phyloP scores from a whole-genome alignment of 768 basidiomycete species.

The Rhizopogon salebrosus region DNA sequence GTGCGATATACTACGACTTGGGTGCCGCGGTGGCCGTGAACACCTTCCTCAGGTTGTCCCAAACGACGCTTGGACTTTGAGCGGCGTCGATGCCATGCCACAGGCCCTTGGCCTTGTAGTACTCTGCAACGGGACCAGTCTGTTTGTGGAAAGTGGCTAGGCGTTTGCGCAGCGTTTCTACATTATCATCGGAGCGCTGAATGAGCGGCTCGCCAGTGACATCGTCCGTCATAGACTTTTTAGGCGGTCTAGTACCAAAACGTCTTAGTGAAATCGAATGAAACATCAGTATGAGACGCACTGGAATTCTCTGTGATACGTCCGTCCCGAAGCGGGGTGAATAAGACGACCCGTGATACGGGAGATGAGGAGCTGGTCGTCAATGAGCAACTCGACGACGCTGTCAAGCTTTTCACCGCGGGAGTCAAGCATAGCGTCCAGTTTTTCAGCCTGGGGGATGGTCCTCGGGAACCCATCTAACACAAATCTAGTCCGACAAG shows the following conservation, averaged over 20 bases:
- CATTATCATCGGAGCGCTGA: slow-evolving; percentile 97
- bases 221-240: slow-evolving; percentile 93
- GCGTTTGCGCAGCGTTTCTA: slow-evolving; percentile 89
- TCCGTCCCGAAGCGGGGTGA: slow-evolving; percentile 83
- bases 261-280: slow-evolving; percentile 9
- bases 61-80: slow-evolving; percentile 88
- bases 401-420: slow-evolving; percentile 87
- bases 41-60: slow-evolving; percentile 71
- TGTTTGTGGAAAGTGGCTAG: slow-evolving; percentile 86
- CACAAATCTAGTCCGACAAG: slow-evolving; percentile 65
- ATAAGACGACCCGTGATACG: slow-evolving; percentile 96
- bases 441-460: slow-evolving; percentile 92
- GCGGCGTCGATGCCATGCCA: slow-evolving; percentile 93
- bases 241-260: slow-evolving; percentile 71
- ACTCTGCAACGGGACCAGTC: slow-evolving; percentile 93
- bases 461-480: slow-evolving; percentile 99
- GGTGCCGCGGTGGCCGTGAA: slow-evolving; percentile 40
- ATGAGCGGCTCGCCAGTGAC: slow-evolving; percentile 92
- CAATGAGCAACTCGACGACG: slow-evolving; percentile 89
- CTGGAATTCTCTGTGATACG: slow-evolving; percentile 95
- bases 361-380: slow-evolving; percentile 93
- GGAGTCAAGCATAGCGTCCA: slow-evolving; percentile 80
- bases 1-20: slow-evolving; percentile 10
- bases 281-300: slow-evolving; percentile 36
- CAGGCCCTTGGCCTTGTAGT: slow-evolving; percentile 88